A percentile compares a stretch with the other conserved stretches of the same genome.
phyloP scores from a whole-genome alignment of 345 rosid species.

The Eucalyptus lansdowneana region DNA sequence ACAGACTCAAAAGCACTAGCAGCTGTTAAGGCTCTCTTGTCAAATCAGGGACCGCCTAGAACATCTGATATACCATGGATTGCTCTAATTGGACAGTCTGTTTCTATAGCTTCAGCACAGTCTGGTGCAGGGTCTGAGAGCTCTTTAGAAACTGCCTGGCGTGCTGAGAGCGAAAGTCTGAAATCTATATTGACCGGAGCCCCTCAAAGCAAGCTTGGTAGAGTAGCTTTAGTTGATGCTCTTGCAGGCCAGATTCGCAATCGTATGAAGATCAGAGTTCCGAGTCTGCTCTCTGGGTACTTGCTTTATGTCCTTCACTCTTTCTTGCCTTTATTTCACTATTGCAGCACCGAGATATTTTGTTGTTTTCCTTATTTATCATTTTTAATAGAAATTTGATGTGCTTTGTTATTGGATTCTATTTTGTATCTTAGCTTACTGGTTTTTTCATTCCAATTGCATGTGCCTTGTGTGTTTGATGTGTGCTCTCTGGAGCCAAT shows the following conservation, averaged over 20 bases:
- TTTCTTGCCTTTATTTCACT: not conserved
- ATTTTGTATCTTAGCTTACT: not conserved
- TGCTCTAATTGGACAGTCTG: slow-evolving; percentile 96
- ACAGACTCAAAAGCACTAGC: slow-evolving; percentile 82
- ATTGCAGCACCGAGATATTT: not conserved
- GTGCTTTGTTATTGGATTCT: not conserved
- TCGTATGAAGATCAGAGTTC: slow-evolving; percentile 91
- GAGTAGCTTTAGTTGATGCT: slow-evolving; percentile 85
- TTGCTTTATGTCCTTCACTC: not conserved
- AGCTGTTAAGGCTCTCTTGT: slow-evolving; percentile 90
- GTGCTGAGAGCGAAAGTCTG: slow-evolving; percentile 90
- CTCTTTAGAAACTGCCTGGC: slow-evolving; percentile 99
- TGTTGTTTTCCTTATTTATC: not conserved
- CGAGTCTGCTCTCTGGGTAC: slow-evolving; percentile 92
- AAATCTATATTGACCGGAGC: slow-evolving; percentile 77
- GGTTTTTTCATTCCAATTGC: not conserved
- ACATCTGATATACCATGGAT: slow-evolving; percentile 96
- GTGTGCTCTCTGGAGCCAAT: not conserved
- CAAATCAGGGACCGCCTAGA: slow-evolving; percentile 89
- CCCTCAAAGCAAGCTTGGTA: slow-evolving; percentile 87
- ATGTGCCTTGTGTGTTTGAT: not conserved
- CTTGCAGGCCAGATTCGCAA: slow-evolving; percentile 88
- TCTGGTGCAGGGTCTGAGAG: slow-evolving; percentile 62
- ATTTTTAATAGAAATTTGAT: not conserved
- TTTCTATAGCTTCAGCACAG: slow-evolving; percentile 79